These are phyloP conservation scores for Jimgerdemannia lactiflua DNA, from an alignment of 192 early-diverging fungal species.

Conservation along the genomic window DNA sequence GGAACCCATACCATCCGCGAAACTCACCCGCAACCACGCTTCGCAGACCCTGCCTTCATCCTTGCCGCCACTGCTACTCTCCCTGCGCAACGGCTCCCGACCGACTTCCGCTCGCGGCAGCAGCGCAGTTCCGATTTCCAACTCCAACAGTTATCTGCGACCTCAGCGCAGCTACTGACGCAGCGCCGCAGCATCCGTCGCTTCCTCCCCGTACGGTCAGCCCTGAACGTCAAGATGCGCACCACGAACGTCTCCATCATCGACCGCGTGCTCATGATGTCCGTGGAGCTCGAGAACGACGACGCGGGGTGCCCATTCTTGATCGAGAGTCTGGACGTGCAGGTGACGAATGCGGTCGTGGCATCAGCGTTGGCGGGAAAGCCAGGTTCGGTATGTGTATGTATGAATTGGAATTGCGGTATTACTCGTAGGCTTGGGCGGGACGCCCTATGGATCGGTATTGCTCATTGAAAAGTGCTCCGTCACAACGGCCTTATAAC, in stretches of 20 bases:
- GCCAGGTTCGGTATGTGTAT: conserved; percentile 13
- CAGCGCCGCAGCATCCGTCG: conserved; percentile 37
- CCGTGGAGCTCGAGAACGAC: conserved; percentile 59
- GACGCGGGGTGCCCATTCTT: conserved; percentile 47
- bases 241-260: conserved; percentile 54
- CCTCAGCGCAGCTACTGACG: conserved; percentile 3
- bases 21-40: neutral
- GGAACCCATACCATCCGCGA: no score
- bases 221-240: conserved; percentile 54
- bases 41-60: neutral
- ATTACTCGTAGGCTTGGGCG: no score
- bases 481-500: neutral
- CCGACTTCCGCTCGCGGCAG: neutral
- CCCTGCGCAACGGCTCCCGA: neutral
- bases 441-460: no score
- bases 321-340: conserved; percentile 44
- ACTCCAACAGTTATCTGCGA: neutral
- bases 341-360: conserved; percentile 51
- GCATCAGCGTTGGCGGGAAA: conserved; percentile 39
- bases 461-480: no score
- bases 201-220: conserved; percentile 46
- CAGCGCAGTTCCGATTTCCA: neutral
- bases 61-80: neutral
- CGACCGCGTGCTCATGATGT: conserved; percentile 61
- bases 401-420: neutral